Conservation (phyloP, 768 basidiomycete genomes). For the Mycena olivaceomarginata region DNA sequence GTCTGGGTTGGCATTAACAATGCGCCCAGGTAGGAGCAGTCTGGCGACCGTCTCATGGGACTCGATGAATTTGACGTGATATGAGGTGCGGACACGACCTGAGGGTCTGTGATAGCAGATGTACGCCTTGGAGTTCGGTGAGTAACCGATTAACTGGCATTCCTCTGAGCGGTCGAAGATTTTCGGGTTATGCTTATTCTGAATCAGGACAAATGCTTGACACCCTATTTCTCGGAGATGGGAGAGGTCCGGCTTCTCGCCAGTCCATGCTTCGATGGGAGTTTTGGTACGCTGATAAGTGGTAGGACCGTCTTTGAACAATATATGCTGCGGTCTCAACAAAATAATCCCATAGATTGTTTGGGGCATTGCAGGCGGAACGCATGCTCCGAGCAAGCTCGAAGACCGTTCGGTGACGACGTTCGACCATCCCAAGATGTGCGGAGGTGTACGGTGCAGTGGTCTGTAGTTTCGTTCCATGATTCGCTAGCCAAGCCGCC, state of each 20-base stretch:
- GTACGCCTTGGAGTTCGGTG: conserved; percentile 56
- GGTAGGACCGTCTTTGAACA: not conserved
- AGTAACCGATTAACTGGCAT: conserved; percentile 63
- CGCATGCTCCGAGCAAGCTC: not conserved
- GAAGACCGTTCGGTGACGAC: not conserved
- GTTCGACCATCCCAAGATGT: not conserved
- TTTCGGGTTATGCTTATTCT: conserved; percentile 54
- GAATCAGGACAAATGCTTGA: conserved; percentile 56
- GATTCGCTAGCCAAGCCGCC: not conserved
- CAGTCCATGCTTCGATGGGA: conserved; percentile 48
- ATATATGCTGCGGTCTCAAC: conserved; percentile 8
- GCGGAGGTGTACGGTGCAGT: conserved; percentile 16
- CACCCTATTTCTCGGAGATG: conserved; percentile 58
- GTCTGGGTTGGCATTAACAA: not conserved
- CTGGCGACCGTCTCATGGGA: not conserved
- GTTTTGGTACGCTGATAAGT: conserved; percentile 27
- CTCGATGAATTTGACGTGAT: conserved; percentile 52
- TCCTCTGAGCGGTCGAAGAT: conserved; percentile 49
- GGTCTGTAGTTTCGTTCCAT: not conserved
- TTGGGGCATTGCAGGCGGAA: not conserved
- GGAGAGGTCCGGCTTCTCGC: conserved; percentile 49
- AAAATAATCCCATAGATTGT: conserved; percentile 11
- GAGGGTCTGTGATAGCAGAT: conserved; percentile 51
- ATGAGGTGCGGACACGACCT: conserved; percentile 44
- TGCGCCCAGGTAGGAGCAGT: not conserved